Percentiles rank a stretch among this genome's conserved stretches.
phyloP scores from a whole-genome alignment of 495 filamentous ascomycete species.

The Cryomyces antarcticus region DNA sequence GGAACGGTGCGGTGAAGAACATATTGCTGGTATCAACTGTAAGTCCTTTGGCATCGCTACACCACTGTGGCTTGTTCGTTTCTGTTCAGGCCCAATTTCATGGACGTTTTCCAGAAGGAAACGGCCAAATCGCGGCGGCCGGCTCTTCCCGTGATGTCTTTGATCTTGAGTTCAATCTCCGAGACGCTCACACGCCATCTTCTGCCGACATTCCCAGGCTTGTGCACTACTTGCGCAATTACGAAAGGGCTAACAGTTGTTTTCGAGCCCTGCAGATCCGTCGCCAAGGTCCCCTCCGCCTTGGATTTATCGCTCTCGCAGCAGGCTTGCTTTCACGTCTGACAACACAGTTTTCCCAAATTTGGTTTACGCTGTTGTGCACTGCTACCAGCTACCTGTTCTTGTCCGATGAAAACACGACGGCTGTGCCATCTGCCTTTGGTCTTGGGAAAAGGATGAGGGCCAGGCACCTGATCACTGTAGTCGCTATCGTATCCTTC shows the following conservation, averaged over 20 bases:
- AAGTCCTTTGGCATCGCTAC: background rate
- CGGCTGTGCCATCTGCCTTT: background rate
- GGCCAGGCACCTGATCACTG: slow-evolving; percentile 2
- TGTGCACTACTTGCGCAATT: background rate
- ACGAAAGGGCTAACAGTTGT: background rate
- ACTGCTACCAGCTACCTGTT: slow-evolving; percentile 1
- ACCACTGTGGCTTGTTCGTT: background rate
- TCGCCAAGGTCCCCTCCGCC: slow-evolving; percentile 3
- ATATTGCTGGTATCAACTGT: background rate
- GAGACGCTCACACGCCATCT: background rate
- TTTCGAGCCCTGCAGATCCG: background rate
- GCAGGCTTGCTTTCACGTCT: slow-evolving; percentile 7
- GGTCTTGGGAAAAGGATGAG: slow-evolving; percentile 1
- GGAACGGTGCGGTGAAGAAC: background rate
- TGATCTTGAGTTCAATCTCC: background rate
- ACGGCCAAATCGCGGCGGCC: too few relatives aligned
- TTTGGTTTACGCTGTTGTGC: slow-evolving; percentile 10
- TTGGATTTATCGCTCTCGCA: slow-evolving; percentile 4
- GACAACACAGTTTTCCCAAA: slow-evolving; percentile 1
- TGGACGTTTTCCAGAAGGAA: too few relatives aligned
- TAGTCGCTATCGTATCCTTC: slow-evolving; percentile 8
- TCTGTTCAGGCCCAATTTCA: background rate
- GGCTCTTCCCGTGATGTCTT: slow-evolving; percentile 7
- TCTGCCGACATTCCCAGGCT: background rate
- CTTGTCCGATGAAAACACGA: slow-evolving; percentile 1